These are phyloP conservation scores for Kwoniella sp. DNA, from an alignment of 768 basidiomycete genomes.

Conservation along the genomic window DNA sequence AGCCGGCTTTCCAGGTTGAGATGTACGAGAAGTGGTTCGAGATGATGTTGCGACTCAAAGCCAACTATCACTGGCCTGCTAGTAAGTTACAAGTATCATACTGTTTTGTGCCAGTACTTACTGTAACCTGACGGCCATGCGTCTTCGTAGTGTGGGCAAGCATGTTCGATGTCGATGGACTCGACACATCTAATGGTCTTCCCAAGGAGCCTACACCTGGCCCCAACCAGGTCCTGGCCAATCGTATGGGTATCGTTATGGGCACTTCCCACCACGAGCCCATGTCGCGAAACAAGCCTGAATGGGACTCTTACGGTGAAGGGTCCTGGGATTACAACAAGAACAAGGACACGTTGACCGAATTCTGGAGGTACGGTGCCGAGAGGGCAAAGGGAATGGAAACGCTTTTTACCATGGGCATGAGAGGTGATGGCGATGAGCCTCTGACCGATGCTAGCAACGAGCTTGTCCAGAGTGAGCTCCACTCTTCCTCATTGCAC, in stretches of 20 bases:
- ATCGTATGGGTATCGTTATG: constrained; percentile 71
- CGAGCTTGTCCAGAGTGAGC: constrained; percentile 40
- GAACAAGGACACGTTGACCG: constrained; percentile 64
- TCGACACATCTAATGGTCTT: constrained; percentile 42
- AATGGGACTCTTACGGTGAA: constrained; percentile 64
- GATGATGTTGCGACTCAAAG: constrained; percentile 68
- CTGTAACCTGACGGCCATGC: not conserved
- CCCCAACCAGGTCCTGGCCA: constrained; percentile 66
- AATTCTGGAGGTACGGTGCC: constrained; percentile 67
- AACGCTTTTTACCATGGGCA: constrained; percentile 67
- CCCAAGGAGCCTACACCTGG: constrained; percentile 66
- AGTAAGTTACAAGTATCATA: constrained; percentile 35
- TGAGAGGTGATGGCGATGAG: constrained; percentile 64
- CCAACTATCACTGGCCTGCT: constrained; percentile 71
- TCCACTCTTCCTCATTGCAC: constrained; percentile 55
- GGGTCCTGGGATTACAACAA: constrained; percentile 65
- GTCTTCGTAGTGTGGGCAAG: constrained; percentile 22
- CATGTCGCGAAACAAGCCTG: constrained; percentile 71
- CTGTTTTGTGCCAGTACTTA: too few relatives aligned
- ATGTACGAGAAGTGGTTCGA: constrained; percentile 62
- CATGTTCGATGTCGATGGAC: constrained; percentile 43
- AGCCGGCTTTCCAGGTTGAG: constrained; percentile 63
- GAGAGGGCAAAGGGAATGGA: constrained; percentile 67
- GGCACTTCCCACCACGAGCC: constrained; percentile 75
- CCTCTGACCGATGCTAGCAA: constrained; percentile 49